A percentile compares a stretch with the other conserved stretches of the same genome.
Evolutionary conservation across 2,329 filamentous ascomycete species (phyloP).

Genomic region (Epichloe brachyelytri): DNA sequence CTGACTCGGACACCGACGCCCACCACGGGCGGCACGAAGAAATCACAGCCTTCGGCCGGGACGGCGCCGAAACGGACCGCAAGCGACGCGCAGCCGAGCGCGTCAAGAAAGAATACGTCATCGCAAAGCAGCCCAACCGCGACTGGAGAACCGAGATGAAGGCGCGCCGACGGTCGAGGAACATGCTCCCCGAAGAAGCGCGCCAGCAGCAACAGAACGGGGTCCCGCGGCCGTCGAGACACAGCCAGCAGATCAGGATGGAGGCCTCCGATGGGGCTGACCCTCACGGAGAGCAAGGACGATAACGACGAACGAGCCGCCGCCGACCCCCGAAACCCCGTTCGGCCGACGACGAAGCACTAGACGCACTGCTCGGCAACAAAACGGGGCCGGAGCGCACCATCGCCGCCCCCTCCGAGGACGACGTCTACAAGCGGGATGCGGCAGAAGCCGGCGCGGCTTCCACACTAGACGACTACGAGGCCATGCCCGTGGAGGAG

Average conservation of each 20-base stretch:
- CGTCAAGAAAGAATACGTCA: slow-evolving; percentile 36
- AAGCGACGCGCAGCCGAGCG: slow-evolving; percentile 16
- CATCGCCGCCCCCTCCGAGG: slow-evolving; percentile 42
- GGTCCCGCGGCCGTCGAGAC: slow-evolving; percentile 14
- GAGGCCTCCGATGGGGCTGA: slow-evolving; percentile 43
- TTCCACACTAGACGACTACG: slow-evolving; percentile 72
- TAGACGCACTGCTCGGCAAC: slow-evolving; percentile 54
- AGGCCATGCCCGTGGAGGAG: slow-evolving; percentile 80
- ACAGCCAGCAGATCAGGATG: slow-evolving; percentile 32
- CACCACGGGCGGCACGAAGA: slow-evolving; percentile 25
- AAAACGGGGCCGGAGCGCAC: slow-evolving; percentile 32
- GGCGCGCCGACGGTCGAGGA: slow-evolving; percentile 35
- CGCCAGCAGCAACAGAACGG: slow-evolving; percentile 27
- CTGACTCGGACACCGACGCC: slow-evolving; percentile 31
- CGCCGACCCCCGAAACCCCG: not conserved
- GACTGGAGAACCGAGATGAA: slow-evolving; percentile 48
- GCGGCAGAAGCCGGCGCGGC: slow-evolving; percentile 59
- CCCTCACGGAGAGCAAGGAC: slow-evolving; percentile 32
- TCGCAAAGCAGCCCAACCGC: slow-evolving; percentile 43
- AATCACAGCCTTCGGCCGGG: slow-evolving; percentile 37
- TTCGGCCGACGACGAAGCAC: slow-evolving; percentile 38
- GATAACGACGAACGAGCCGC: slow-evolving; percentile 26
- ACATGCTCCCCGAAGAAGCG: slow-evolving; percentile 44
- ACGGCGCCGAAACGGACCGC: slow-evolving; percentile 28
- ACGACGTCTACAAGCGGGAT: slow-evolving; percentile 58